Evolutionary conservation across 73 alveolate species (phyloP), one percentile per base, ranked within the genome.

Genomic region (Tetrahymena elliotti): DNA sequence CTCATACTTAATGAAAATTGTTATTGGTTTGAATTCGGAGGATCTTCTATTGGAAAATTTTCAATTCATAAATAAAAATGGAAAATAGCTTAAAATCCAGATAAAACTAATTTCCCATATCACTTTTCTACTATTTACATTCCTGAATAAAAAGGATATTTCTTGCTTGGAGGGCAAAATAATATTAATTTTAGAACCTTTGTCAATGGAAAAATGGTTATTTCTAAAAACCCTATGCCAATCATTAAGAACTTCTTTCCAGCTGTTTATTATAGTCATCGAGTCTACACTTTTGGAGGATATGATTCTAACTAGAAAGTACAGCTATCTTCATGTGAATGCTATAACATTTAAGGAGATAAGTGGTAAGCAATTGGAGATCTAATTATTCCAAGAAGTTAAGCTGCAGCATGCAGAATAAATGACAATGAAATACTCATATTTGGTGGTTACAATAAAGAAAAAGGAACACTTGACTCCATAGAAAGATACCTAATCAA

Each of bases 371-470:
- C 96, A 5, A 97, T 96, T 40, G 98, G 98, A 22, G 98, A 98
- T 93, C 94, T 98, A 93, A 97, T 96, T 53, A 97, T 96, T 38
- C 98, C 99, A 10, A 95, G 99, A 94, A 96, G 98, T 38, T 97
- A 98, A 92, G 97, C 99, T 24, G 97, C 98, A 41, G 97, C 98
- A 40, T 96, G 99, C 93, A 96, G 98, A 84, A 98, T 97, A 93
- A 98, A 98, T 93, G 99, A 97, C 39, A 97, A 95, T 52, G 98
- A 96, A 33, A 98, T 98, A 47, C 97, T 97, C 84, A 97, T 98
- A 82, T 98, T 98, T 97, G 99, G 99, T 11, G 99, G 99, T 5
- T 98, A 98, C 97, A 98, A 98, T 95, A 98, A 98, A 96, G 99
- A 98, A 53, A 96, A 94, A 54, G 99, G 99, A 83, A 98, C 99